Conservation (phyloP, 148 eudicot genomes). For the Beta vulgaris region DNA sequence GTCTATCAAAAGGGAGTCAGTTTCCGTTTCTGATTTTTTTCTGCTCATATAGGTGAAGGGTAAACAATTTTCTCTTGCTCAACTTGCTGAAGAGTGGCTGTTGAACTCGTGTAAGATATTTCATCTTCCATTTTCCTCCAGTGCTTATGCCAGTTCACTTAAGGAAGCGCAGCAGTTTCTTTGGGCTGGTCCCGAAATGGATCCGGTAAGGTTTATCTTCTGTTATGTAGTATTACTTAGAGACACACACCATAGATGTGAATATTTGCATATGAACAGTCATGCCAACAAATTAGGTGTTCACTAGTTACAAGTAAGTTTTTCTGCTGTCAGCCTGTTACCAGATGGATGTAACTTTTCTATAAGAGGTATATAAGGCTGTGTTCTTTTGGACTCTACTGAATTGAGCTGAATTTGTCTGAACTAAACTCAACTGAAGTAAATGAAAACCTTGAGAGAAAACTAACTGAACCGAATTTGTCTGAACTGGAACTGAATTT, state of each 20-base stretch:
- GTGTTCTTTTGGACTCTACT: too few species aligned
- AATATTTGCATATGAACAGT: background rate
- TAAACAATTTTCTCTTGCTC: slow-evolving; percentile 48
- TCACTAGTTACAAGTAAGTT: background rate
- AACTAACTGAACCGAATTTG: too few species aligned
- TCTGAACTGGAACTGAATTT: too few species aligned
- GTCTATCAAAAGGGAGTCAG: background rate
- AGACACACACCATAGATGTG: background rate
- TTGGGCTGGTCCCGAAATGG: slow-evolving; percentile 99
- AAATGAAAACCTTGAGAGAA: too few species aligned
- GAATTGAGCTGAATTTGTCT: too few species aligned
- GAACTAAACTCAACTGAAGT: too few species aligned
- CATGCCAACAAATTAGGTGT: background rate
- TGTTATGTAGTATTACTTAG: background rate
- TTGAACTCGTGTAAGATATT: slow-evolving; percentile 61
- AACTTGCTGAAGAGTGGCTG: slow-evolving; percentile 90
- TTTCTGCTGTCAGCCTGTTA: background rate
- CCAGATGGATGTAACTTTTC: background rate
- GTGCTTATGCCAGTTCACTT: slow-evolving; percentile 55
- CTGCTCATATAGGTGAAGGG: slow-evolving; percentile 66
- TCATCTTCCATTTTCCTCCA: slow-evolving; percentile 58
- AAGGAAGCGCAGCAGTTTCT: slow-evolving; percentile 90
- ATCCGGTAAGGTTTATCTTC: slow-evolving; percentile 53
- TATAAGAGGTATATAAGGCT: too few species aligned
- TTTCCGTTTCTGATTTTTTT: background rate